Evolutionary conservation across 495 filamentous ascomycete species (phyloP).

Genomic region (Schizothecium vesticola): DNA sequence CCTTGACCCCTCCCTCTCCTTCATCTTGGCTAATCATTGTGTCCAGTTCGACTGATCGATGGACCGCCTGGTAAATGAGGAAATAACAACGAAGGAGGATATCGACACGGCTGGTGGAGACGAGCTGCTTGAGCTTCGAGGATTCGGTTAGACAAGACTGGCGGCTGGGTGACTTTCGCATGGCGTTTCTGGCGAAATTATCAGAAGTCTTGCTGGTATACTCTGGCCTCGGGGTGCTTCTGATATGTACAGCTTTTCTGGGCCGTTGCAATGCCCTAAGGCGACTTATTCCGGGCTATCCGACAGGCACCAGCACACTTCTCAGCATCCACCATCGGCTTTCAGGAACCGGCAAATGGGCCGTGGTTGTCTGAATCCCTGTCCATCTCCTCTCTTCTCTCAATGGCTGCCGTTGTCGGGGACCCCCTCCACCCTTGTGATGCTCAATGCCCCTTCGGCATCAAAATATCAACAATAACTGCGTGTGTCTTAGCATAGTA

Average conservation of each 20-base stretch:
- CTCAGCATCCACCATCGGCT: not conserved
- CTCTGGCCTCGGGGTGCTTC: not conserved
- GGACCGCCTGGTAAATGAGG: not conserved
- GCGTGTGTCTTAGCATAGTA: not conserved
- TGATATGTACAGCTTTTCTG: not conserved
- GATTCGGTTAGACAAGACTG: not conserved
- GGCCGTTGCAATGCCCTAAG: not conserved
- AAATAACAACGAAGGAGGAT: not conserved
- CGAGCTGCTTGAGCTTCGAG: not conserved
- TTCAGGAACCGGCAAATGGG: not conserved
- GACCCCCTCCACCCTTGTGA: not conserved
- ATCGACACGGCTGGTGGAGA: not conserved
- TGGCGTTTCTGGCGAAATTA: constrained; percentile 15
- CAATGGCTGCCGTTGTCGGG: not conserved
- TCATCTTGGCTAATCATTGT: not conserved
- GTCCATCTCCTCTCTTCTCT: not conserved
- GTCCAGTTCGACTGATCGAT: constrained; percentile 10
- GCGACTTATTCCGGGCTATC: not conserved
- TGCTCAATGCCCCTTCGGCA: no score
- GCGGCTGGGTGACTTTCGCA: constrained; percentile 4
- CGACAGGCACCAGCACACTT: not conserved
- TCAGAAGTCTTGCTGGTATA: not conserved
- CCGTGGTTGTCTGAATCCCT: not conserved
- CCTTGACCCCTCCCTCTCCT: not conserved
- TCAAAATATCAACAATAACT: no score